Evolutionary conservation across 2,329 filamentous ascomycete genomes (phyloP), one percentile per base, ranked within the genome.

Genomic region (Chrysosporium keratinophilum): DNA sequence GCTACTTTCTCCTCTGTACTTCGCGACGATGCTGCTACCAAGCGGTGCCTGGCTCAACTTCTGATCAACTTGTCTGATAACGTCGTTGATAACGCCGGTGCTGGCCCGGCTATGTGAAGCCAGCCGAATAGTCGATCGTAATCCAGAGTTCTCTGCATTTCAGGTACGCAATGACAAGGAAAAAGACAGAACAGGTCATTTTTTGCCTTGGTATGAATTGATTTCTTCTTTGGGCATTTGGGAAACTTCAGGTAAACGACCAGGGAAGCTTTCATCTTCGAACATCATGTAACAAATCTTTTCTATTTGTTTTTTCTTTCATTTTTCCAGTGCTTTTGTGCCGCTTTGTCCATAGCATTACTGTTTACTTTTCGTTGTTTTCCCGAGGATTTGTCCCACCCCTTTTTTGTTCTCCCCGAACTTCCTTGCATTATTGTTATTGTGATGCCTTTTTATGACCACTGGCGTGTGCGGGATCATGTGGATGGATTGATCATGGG

Each of bases 1-100:
- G 90, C 91, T 6, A 98, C 93, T 1, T 98, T 98, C 69, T 95
- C 89, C 7, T 91, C 90, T 0, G 93, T 98, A 43, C 83, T 98
- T 34, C 87, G 93, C 55, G 93, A 98, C 65, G 93, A 98, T 66
- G 93, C 93, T 12, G 93, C 93, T 1, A 98, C 93, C 0, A 98
- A 98, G 76, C 85, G 93, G 56, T 98, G 93, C 70, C 83, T 98
- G 34, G 88, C 90, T n/a, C 93, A 97, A 71, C 82, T 98, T 7
- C 78, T 97, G 56, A 94, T 97, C 73, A 97, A 97, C 67, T 81
- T 98, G 52, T 94, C 88, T 9, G 93, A 97, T 71, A 91, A 87
- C 61, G 85, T 90, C 56, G 83, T 80, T 56, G 79, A 82, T 49
- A 68, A 68, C 48, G 65, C 63, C 48, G 64, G 63, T 51, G 62